Percentiles rank a stretch among this genome's conserved stretches.
Conservation (phyloP, 495 filamentous ascomycete genomes). For the Penicillium dipodomyicola region DNA sequence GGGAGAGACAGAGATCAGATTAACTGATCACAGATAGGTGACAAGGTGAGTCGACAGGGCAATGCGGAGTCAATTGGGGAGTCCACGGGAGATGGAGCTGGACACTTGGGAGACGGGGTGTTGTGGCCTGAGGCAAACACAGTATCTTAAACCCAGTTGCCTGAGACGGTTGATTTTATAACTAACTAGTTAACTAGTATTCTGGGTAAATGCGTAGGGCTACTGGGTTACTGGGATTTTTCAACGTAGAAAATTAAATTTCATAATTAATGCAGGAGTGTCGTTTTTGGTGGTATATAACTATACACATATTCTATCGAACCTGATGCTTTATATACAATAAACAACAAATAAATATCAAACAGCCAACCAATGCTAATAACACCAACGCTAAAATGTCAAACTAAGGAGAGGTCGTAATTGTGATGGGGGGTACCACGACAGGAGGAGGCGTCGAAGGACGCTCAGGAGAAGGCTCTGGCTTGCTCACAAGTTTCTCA, state of each 20-base stretch:
- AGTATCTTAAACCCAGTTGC: neutral
- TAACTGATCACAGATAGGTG: constrained; percentile 1
- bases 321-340: constrained; percentile 5
- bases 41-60: neutral
- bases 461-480: constrained; percentile 20
- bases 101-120: constrained; percentile 15
- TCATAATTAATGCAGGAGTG: neutral
- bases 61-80: constrained; percentile 9
- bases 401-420: constrained; percentile 33
- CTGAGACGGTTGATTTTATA: neutral
- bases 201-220: neutral
- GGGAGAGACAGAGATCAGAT: neutral
- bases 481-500: constrained; percentile 7
- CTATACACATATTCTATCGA: neutral
- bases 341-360: neutral
- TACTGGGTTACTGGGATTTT: neutral
- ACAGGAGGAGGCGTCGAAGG: constrained; percentile 22
- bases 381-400: constrained; percentile 10
- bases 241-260: neutral
- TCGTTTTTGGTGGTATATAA: neutral
- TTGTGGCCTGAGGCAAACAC: constrained; percentile 27
- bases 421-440: constrained; percentile 38
- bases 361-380: constrained; percentile 1
- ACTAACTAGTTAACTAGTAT: too few species aligned
- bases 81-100: constrained; percentile 18